Evolutionary conservation across 352 stramenopile species (phyloP).

Genomic region (Phytophthora macrochlamydospora): DNA sequence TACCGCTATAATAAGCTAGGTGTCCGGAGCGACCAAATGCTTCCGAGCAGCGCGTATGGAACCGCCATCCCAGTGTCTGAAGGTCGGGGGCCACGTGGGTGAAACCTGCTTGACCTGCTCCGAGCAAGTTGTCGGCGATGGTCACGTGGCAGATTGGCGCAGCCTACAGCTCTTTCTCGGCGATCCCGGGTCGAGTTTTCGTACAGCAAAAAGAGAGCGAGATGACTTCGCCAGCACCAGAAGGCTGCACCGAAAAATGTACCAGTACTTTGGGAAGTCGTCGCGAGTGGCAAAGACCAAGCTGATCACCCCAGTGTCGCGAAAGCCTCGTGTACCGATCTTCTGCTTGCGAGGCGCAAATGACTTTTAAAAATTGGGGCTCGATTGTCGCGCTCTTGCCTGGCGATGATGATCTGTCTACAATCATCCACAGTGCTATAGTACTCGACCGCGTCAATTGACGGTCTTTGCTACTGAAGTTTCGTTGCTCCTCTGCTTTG

Average conservation of each 20-base stretch:
- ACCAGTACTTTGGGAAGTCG: neutral
- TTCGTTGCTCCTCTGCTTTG: slow-evolving; percentile 16
- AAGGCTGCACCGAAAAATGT: slow-evolving; percentile 27
- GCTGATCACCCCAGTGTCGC: slow-evolving; percentile 15
- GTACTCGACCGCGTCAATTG: too few species aligned
- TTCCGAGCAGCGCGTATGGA: too few species aligned
- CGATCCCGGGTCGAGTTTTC: slow-evolving; percentile 24
- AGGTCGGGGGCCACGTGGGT: too few species aligned
- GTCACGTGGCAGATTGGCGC: neutral
- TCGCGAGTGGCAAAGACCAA: slow-evolving; percentile 5
- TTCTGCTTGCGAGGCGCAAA: slow-evolving; percentile 26
- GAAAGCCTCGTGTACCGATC: slow-evolving; percentile 20
- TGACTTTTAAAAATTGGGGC: slow-evolving; percentile 6
- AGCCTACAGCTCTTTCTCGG: slow-evolving; percentile 26
- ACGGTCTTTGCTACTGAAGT: slow-evolving; percentile 1
- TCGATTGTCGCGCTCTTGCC: too few species aligned
- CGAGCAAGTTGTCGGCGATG: too few species aligned
- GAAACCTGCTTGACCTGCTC: too few species aligned
- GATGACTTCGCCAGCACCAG: slow-evolving; percentile 18
- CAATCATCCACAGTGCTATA: too few species aligned
- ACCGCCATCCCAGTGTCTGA: too few species aligned
- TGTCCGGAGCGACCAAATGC: too few species aligned
- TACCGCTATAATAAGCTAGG: too few species aligned
- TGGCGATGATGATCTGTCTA: too few species aligned
- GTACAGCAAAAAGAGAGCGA: slow-evolving; percentile 28